A percentile compares a stretch with the other conserved stretches of the same genome.
Conservation (phyloP, 208 protist species). For the Vickermania ingenoplastis region DNA sequence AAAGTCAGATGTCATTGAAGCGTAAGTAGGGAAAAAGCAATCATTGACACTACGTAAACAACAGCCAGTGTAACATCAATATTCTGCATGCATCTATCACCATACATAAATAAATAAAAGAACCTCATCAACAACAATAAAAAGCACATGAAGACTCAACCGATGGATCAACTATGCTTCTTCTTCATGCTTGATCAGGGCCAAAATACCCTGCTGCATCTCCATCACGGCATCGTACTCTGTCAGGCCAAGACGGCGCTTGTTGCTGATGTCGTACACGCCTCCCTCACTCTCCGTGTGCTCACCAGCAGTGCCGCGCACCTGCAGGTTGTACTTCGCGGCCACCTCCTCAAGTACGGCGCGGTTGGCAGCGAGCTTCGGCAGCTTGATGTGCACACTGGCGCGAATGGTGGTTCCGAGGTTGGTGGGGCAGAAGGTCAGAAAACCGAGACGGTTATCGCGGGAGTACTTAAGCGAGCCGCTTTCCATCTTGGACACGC, state of each 20-base stretch:
- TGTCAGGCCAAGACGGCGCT: slow-evolving; percentile 39
- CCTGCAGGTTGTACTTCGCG: slow-evolving; percentile 39
- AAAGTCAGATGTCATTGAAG: too few species aligned
- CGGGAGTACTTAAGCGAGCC: slow-evolving; percentile 43
- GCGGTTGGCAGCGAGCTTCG: slow-evolving; percentile 27
- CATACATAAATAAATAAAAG: too few species aligned
- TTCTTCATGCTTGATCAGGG: slow-evolving; percentile 44
- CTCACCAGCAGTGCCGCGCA: too few species aligned
- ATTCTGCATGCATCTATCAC: too few species aligned
- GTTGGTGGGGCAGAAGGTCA: slow-evolving; percentile 55
- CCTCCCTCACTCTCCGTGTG: slow-evolving; percentile 35
- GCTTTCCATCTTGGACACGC: slow-evolving; percentile 23
- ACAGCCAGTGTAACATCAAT: too few species aligned
- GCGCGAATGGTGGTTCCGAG: slow-evolving; percentile 46
- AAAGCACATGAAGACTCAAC: too few species aligned
- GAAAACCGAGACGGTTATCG: slow-evolving; percentile 34
- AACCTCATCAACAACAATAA: too few species aligned
- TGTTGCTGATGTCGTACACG: slow-evolving; percentile 61
- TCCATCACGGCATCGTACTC: slow-evolving; percentile 41
- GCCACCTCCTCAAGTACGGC: slow-evolving; percentile 37
- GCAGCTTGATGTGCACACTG: slow-evolving; percentile 49
- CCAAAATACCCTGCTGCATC: slow-evolving; percentile 48
- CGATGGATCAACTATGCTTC: slow-evolving; percentile 4
- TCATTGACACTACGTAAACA: too few species aligned
- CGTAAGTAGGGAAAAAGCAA: too few species aligned